Percentiles rank a stretch among this genome's conserved stretches.
phyloP scores from a whole-genome alignment of 768 basidiomycete genomes.

The Trametes cubensis region DNA sequence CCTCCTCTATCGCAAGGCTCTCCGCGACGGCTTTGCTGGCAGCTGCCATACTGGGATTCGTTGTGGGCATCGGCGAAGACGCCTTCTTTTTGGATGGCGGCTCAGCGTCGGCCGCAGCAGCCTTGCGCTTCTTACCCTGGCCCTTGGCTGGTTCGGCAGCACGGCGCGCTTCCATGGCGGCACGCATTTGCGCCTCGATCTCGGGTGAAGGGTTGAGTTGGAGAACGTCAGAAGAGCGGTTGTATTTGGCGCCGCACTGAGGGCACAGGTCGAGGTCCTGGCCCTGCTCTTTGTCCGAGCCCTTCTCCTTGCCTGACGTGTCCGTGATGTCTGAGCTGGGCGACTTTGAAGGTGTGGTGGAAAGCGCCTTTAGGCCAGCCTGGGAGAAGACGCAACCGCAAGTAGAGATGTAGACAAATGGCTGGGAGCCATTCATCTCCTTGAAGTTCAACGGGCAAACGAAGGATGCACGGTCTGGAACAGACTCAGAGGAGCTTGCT shows the following conservation, averaged over 20 bases:
- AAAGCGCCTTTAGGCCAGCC: slow-evolving; percentile 73
- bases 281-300: slow-evolving; percentile 26
- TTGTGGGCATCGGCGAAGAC: slow-evolving; percentile 42
- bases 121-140: slow-evolving; percentile 63
- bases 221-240: slow-evolving; percentile 54
- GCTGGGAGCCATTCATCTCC: slow-evolving; percentile 91
- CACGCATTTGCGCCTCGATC: slow-evolving; percentile 62
- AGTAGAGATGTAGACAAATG: slow-evolving; percentile 82
- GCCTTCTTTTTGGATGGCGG: slow-evolving; percentile 47
- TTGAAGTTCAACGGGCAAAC: slow-evolving; percentile 90
- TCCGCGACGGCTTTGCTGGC: slow-evolving; percentile 68
- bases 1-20: slow-evolving; percentile 79
- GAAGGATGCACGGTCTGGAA: slow-evolving; percentile 64
- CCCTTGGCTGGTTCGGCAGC: slow-evolving; percentile 57
- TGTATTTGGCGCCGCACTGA: slow-evolving; percentile 75
- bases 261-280: slow-evolving; percentile 66
- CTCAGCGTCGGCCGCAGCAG: slow-evolving; percentile 39
- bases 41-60: slow-evolving; percentile 56
- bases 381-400: slow-evolving; percentile 95
- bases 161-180: slow-evolving; percentile 58
- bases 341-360: slow-evolving; percentile 38
- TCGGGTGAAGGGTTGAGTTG: slow-evolving; percentile 70
- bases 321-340: slow-evolving; percentile 8
- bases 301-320: slow-evolving; percentile 28
- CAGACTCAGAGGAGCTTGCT: slow-evolving; percentile 41